Base-by-base conservation (phyloP, 345 rosid genomes). In the Acer campestre region DNA sequence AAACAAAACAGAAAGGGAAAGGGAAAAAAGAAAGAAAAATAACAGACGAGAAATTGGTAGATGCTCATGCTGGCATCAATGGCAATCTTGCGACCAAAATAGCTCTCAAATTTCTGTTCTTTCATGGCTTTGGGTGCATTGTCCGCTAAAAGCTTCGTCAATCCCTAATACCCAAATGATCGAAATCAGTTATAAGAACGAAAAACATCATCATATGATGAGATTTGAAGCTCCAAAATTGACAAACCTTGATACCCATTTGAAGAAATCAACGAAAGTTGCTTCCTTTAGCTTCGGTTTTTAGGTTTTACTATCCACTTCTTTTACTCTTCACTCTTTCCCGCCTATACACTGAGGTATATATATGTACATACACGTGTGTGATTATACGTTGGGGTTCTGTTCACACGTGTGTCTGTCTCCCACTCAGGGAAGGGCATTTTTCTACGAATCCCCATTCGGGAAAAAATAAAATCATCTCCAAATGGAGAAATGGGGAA, bases 51-150 rank as follows among this genome's bases (percentile, higher is more conserved):
- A 85, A 95, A 94, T 82, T 96, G 99, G 79, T 96, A 94, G 63
- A 94, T 96, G 91, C 98, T 96, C 98, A 96, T 94, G 95, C 99
- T 92, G 67, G 99, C 98, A 74, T 96, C 99, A 51, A 96, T 86
- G 25, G 98, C 97, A 14, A 94, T 94, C 85, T 94, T 92, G 49
- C 99, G 90, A 71, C 99, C 98, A 23, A 96, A 96, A 71, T 84
- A 96, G 86, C 93, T 90, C 84, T 94, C 95, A 70, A 94, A 92
- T 80, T 94, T 96, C 81, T 94, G 95, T 82, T 92, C 99, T 83
- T 96, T 96, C 98, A 92, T 92, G 58, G 88, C 83, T 68, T 81
- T 90, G 1, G 97, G 98, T 6, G 95, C 98, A 83, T 96, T 91
- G 82, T 96, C 99, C 1, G 98, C 99, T 76, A 96, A 83, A 73